Percentiles rank a stretch among this genome's conserved stretches.
phyloP scores from a whole-genome alignment of 169 alveolate species.

The Fabrea salina region DNA sequence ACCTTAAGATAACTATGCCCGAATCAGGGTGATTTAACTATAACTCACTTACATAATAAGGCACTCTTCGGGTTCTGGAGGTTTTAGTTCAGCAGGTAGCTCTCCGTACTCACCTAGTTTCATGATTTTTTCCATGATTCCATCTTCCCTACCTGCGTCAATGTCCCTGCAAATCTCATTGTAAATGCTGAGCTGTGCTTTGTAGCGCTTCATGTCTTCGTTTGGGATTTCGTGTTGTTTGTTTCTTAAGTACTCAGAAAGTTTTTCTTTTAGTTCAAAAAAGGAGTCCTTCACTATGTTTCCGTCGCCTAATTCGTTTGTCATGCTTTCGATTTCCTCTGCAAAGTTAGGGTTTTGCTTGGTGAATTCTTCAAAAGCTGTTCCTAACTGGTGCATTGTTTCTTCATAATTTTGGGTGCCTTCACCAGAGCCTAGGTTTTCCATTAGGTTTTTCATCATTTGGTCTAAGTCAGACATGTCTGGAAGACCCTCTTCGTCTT shows the following conservation, averaged over 20 bases:
- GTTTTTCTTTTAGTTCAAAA: background rate
- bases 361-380: too few species aligned
- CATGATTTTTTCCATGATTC: background rate
- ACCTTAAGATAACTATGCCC: background rate
- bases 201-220: background rate
- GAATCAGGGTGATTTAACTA: background rate
- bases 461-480: background rate
- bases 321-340: too few species aligned
- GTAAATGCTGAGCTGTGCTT: background rate
- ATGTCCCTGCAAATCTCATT: background rate
- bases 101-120: conserved; percentile 13
- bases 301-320: background rate
- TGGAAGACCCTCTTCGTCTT: background rate
- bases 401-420: too few species aligned
- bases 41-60: background rate
- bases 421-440: conserved; percentile 14
- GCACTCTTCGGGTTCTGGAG: conserved; percentile 25
- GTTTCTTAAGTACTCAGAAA: background rate
- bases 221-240: background rate
- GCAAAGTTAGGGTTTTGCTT: too few species aligned
- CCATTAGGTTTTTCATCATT: background rate
- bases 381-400: too few species aligned
- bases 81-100: background rate
- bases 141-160: background rate
- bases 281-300: background rate